A percentile compares a stretch with the other conserved stretches of the same genome.
Conservation (phyloP, 805 yeast species). For the Lipomyces sp. region DNA sequence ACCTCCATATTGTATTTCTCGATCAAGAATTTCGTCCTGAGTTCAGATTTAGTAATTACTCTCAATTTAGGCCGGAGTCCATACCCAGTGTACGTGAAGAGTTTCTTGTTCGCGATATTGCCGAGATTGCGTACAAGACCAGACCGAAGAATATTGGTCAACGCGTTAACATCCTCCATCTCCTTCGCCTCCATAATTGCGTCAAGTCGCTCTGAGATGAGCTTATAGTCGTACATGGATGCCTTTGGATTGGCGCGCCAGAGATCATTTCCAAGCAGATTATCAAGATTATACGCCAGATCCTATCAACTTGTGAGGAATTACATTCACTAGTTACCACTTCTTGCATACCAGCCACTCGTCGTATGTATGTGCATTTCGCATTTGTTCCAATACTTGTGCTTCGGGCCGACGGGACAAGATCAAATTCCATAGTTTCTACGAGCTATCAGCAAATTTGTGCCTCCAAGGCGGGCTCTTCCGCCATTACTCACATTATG, state of each 20-base stretch:
- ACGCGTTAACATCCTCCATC: conserved; percentile 58
- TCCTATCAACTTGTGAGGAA: conserved; percentile 27
- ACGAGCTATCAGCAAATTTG: neutral
- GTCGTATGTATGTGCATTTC: conserved; percentile 60
- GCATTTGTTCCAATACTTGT: conserved; percentile 52
- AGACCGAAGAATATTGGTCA: conserved; percentile 73
- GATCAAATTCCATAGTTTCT: conserved; percentile 37
- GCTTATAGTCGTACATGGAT: conserved; percentile 77
- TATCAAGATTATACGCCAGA: conserved; percentile 53
- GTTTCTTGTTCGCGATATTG: conserved; percentile 76
- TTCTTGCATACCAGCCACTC: conserved; percentile 64
- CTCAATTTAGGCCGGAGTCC: neutral
- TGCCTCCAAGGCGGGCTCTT: neutral
- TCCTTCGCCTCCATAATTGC: conserved; percentile 65
- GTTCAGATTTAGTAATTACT: neutral
- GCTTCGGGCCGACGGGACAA: conserved; percentile 52
- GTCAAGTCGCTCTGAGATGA: conserved; percentile 75
- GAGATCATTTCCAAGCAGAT: conserved; percentile 48
- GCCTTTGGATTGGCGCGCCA: conserved; percentile 68
- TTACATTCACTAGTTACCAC: neutral
- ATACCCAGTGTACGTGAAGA: conserved; percentile 74
- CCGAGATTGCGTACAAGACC: conserved; percentile 86
- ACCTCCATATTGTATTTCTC: conserved; percentile 87
- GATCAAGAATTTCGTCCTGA: conserved; percentile 78
- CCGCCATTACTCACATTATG: conserved; percentile 7